These are phyloP conservation scores for Rhizoctonia solani DNA, from an alignment of 1,284 basidiomycete species.

Conservation along the genomic window DNA sequence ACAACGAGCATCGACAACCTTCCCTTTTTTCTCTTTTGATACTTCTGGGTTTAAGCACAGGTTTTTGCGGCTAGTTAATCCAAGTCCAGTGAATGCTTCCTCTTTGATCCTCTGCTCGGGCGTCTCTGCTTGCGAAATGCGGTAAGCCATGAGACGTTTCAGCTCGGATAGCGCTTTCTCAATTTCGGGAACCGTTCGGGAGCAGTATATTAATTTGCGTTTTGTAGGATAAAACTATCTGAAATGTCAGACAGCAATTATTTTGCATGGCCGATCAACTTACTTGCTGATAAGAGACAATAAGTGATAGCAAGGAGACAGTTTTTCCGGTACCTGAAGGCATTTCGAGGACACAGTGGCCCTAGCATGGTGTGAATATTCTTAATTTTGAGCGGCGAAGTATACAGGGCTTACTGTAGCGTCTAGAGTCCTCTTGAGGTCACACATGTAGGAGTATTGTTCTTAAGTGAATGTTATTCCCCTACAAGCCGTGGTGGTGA, in stretches of 20 bases:
- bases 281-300: constrained; percentile 98
- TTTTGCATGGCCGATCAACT: not conserved
- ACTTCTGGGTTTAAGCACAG: constrained; percentile 96
- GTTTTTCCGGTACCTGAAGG: constrained; percentile 99
- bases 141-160: constrained; percentile 92
- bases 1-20: constrained; percentile 95
- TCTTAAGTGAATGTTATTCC: constrained; percentile 56
- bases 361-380: constrained; percentile 57
- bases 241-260: constrained; percentile 1
- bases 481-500: constrained; percentile 35
- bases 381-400: no score
- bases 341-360: constrained; percentile 99
- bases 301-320: constrained; percentile 92
- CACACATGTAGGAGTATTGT: constrained; percentile 99
- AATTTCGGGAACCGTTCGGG: constrained; percentile 99
- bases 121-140: constrained; percentile 63
- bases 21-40: constrained; percentile 96
- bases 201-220: constrained; percentile 98
- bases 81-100: constrained; percentile 83
- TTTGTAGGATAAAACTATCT: constrained; percentile 85
- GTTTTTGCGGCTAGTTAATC: constrained; percentile 95
- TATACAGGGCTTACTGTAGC: constrained; percentile 61
- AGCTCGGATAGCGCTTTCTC: constrained; percentile 97
- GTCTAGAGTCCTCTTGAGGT: constrained; percentile 95
- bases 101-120: constrained; percentile 81